phyloP scores from a whole-genome alignment of 2,329 filamentous ascomycete species.

The Fusarium nurragi region DNA sequence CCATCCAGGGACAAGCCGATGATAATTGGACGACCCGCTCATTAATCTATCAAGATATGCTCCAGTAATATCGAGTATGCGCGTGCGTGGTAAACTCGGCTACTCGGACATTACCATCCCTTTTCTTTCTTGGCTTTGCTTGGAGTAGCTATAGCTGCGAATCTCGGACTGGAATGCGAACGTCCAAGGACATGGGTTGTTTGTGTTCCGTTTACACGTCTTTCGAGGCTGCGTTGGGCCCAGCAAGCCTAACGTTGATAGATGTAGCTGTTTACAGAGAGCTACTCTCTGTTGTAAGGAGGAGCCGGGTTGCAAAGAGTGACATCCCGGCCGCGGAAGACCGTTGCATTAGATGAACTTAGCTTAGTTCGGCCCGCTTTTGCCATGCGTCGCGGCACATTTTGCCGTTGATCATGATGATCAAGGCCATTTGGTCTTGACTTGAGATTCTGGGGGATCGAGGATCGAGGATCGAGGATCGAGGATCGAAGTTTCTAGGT shows the following conservation, averaged over 20 bases:
- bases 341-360: constrained; percentile 8
- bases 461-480: neutral
- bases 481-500: too few species aligned
- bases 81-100: neutral
- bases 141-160: too few species aligned
- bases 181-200: neutral
- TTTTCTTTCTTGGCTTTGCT: constrained; percentile 4
- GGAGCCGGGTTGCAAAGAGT: constrained; percentile 5
- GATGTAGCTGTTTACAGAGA: neutral
- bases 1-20: neutral
- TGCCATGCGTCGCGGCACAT: constrained; percentile 17
- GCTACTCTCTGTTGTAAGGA: neutral
- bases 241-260: too few species aligned
- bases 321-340: constrained; percentile 21
- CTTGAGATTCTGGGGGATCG: constrained; percentile 12
- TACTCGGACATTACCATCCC: neutral
- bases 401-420: constrained; percentile 6
- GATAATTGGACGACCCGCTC: neutral
- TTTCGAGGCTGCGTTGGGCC: too few species aligned
- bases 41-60: constrained; percentile 6
- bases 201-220: neutral
- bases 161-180: constrained; percentile 15
- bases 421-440: constrained; percentile 4
- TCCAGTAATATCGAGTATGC: neutral
- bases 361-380: constrained; percentile 17